Evolutionary conservation across 148 eudicot species (phyloP), one percentile per base, ranked within the genome.

Genomic region (Agrostemma githago): DNA sequence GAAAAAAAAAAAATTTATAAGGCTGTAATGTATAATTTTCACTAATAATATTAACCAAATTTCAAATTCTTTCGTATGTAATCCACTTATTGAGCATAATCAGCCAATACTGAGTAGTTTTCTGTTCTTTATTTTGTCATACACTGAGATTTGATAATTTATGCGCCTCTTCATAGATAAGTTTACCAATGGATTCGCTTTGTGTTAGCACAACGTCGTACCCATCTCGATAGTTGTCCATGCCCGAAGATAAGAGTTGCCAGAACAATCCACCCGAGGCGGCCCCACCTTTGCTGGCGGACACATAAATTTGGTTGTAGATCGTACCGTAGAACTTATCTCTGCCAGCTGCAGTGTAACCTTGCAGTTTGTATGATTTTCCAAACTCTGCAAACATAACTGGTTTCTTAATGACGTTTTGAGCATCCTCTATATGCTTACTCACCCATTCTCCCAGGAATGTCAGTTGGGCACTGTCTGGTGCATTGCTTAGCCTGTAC

Each of bases 191-290:
- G 3, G 88, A 81, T 15, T 88, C 70, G 40, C 72, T 75, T 63
- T 86, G 74, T 14, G 62, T 70, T 0, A 91, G 74, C 2, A 86
- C 15, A 8, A 91, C 73, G 46, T 81, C 93, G 34, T 89, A 91
- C 9, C 91, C 93, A 72, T 91, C 93, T 2, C 79, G 21, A 39
- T 76, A 78, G 41, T 62, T 48, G 48, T 85, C 93, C 91, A 89
- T 76, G 42, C 84, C 85, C 20, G 81, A 78, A 0, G 76, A 26
- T 10, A 89, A 70, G 11, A 91, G 76, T 26, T 91, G 93, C 97
- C 97, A 91, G 78, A 89, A 83, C 81, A 91, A 19, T 72, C 88
- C 90, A 14, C 97, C 91, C 0, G 86, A 76, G 0, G 87, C 87
- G 8, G 81, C 83, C 11, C 93, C 97, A 0, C 86, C 88, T 9